Conservation (phyloP, 768 basidiomycete species). For the Leccinellum rugosiceps region DNA sequence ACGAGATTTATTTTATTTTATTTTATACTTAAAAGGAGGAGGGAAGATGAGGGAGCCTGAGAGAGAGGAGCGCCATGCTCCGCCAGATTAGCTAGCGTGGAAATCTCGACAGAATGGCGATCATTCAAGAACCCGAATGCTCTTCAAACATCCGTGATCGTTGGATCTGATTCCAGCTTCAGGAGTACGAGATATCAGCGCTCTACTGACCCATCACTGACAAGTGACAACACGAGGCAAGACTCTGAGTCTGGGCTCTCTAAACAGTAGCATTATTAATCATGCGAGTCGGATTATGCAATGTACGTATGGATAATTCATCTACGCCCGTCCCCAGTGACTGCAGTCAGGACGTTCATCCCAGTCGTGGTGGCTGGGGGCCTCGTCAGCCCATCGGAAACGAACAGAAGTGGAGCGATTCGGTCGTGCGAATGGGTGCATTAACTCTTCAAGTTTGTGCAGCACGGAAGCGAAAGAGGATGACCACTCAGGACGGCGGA, state of each 20-base stretch:
- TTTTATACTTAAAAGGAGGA: neutral
- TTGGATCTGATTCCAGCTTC: slow-evolving; percentile 2
- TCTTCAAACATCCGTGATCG: slow-evolving; percentile 28
- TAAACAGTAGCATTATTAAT: slow-evolving; percentile 7
- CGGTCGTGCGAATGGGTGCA: slow-evolving; percentile 24
- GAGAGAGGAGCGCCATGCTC: neutral
- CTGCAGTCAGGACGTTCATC: slow-evolving; percentile 3
- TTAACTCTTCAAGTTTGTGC: slow-evolving; percentile 3
- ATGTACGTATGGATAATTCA: slow-evolving; percentile 26
- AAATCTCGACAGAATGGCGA: slow-evolving; percentile 18
- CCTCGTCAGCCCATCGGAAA: slow-evolving; percentile 7
- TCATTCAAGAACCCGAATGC: slow-evolving; percentile 15
- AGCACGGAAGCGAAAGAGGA: slow-evolving; percentile 21
- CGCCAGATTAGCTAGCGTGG: slow-evolving; percentile 1
- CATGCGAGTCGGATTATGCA: slow-evolving; percentile 25
- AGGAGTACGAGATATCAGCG: neutral
- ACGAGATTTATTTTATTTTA: neutral
- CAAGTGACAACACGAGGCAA: neutral
- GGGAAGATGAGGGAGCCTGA: neutral
- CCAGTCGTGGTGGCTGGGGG: neutral
- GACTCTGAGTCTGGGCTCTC: neutral
- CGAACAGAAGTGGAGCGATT: slow-evolving; percentile 9
- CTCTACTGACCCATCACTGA: neutral
- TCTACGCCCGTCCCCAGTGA: slow-evolving; percentile 7
- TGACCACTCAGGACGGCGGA: neutral